Conservation (phyloP, 495 filamentous ascomycete species). For the Friedmanniomyces simplex region DNA sequence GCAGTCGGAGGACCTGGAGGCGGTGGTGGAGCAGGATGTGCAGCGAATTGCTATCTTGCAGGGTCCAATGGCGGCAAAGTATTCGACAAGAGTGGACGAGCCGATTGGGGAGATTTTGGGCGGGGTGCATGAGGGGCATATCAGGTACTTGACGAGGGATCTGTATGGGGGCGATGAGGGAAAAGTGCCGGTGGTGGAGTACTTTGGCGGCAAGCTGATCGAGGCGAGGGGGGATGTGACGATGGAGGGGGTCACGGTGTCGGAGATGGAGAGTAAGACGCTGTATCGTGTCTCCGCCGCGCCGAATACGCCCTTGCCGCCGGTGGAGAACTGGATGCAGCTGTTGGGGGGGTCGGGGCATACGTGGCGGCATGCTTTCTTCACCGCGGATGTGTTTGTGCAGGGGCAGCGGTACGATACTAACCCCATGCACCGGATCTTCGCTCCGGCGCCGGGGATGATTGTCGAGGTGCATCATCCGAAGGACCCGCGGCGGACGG, state of each 20-base stretch:
- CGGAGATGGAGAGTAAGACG: slow-evolving; percentile 60
- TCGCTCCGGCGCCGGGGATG: slow-evolving; percentile 73
- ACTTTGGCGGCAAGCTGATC: slow-evolving; percentile 76
- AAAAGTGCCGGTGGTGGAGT: slow-evolving; percentile 76
- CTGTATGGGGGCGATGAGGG: slow-evolving; percentile 64
- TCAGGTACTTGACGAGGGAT: slow-evolving; percentile 64
- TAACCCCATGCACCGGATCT: slow-evolving; percentile 86
- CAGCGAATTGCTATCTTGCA: slow-evolving; percentile 91
- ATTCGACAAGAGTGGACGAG: slow-evolving; percentile 80
- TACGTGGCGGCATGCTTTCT: slow-evolving; percentile 95
- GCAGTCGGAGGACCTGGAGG: slow-evolving; percentile 95
- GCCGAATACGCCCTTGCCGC: slow-evolving; percentile 60
- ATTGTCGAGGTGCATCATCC: slow-evolving; percentile 79
- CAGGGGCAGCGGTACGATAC: slow-evolving; percentile 95
- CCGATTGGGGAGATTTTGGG: slow-evolving; percentile 89
- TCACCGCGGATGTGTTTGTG: slow-evolving; percentile 86
- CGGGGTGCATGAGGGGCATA: slow-evolving; percentile 77
- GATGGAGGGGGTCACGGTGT: slow-evolving; percentile 70
- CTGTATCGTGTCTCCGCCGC: slow-evolving; percentile 69
- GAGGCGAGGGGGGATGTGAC: slow-evolving; percentile 40
- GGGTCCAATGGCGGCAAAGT: slow-evolving; percentile 85
- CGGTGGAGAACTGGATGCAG: slow-evolving; percentile 68
- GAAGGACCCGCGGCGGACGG: slow-evolving; percentile 64
- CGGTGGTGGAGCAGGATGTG: slow-evolving; percentile 91
- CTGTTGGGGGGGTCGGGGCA: slow-evolving; percentile 75